A percentile compares a stretch with the other conserved stretches of the same genome.
Conservation (phyloP, 345 rosid species). For the Cochlearia excelsa region DNA sequence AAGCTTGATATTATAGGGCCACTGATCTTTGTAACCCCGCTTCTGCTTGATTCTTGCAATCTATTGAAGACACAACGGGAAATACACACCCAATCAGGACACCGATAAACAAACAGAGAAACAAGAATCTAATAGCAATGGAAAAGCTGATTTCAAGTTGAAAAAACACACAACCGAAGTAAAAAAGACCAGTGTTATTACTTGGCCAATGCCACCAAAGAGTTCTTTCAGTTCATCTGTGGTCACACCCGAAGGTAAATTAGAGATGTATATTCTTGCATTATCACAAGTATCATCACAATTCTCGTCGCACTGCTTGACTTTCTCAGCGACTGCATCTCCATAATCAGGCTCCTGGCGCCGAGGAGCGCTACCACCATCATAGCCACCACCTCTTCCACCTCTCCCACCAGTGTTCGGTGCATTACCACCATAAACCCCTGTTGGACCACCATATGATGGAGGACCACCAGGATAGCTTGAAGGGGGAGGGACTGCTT, state of each 20-base stretch:
- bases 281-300: slow-evolving; percentile 90
- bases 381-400: slow-evolving; percentile 63
- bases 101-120: slow-evolving; percentile 15
- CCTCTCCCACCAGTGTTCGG: slow-evolving; percentile 45
- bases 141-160: slow-evolving; percentile 1
- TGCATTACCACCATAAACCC: slow-evolving; percentile 63
- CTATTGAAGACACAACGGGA: slow-evolving; percentile 37
- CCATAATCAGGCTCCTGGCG: slow-evolving; percentile 53
- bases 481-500: slow-evolving; percentile 82
- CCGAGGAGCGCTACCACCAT: slow-evolving; percentile 55
- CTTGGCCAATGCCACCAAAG: slow-evolving; percentile 98
- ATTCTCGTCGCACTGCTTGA: slow-evolving; percentile 84
- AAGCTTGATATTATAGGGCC: slow-evolving; percentile 95
- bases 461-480: slow-evolving; percentile 89
- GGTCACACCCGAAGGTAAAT: slow-evolving; percentile 92
- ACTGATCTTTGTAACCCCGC: slow-evolving; percentile 94
- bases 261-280: slow-evolving; percentile 90
- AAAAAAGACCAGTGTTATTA: slow-evolving; percentile 45
- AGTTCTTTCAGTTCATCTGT: slow-evolving; percentile 80
- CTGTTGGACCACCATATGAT: slow-evolving; percentile 66
- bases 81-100: slow-evolving; percentile 14
- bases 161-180: slow-evolving; percentile 22
- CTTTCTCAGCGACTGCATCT: slow-evolving; percentile 44
- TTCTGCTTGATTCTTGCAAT: slow-evolving; percentile 97
- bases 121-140: slow-evolving; percentile 14